These are phyloP conservation scores for Amanita pallidorosea DNA, from an alignment of 768 basidiomycete genomes.

Conservation along the genomic window DNA sequence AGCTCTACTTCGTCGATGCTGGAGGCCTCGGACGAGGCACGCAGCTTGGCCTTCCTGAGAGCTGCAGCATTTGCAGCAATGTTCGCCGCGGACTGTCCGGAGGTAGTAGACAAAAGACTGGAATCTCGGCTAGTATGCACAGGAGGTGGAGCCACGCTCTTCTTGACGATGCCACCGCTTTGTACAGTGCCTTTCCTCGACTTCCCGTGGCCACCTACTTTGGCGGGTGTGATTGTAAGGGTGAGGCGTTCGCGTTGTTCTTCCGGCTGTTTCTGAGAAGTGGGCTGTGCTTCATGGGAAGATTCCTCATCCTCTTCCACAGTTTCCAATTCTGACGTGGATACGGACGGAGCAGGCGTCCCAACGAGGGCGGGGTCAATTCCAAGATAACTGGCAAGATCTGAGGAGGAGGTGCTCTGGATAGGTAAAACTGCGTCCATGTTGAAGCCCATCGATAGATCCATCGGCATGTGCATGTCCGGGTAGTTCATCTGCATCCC, in stretches of 20 bases:
- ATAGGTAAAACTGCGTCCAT: not conserved
- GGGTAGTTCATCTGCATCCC: constrained; percentile 3
- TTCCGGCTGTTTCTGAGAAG: constrained; percentile 9
- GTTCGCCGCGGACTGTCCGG: constrained; percentile 6
- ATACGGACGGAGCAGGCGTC: constrained; percentile 22
- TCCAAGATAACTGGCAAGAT: not conserved
- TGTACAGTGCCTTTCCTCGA: constrained; percentile 59
- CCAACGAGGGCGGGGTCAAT: constrained; percentile 7
- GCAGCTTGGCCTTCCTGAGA: constrained; percentile 1
- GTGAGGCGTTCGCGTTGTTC: constrained; percentile 24
- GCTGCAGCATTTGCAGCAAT: constrained; percentile 4
- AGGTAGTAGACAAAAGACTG: constrained; percentile 12
- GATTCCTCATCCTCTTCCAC: constrained; percentile 3
- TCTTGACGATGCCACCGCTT: constrained; percentile 66
- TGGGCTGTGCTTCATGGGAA: not conserved
- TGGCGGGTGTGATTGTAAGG: constrained; percentile 41
- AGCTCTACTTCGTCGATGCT: constrained; percentile 13
- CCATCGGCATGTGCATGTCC: constrained; percentile 6
- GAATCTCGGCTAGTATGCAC: constrained; percentile 13
- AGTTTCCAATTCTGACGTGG: constrained; percentile 22
- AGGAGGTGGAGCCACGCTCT: constrained; percentile 18
- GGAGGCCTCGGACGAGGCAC: constrained; percentile 3
- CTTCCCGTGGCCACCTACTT: constrained; percentile 50
- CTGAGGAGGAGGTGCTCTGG: not conserved
- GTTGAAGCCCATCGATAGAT: constrained; percentile 3